Evolutionary conservation across 2,329 filamentous ascomycete species (phyloP), one percentile per base, ranked within the genome.

Genomic region (Colletotrichum melonis): DNA sequence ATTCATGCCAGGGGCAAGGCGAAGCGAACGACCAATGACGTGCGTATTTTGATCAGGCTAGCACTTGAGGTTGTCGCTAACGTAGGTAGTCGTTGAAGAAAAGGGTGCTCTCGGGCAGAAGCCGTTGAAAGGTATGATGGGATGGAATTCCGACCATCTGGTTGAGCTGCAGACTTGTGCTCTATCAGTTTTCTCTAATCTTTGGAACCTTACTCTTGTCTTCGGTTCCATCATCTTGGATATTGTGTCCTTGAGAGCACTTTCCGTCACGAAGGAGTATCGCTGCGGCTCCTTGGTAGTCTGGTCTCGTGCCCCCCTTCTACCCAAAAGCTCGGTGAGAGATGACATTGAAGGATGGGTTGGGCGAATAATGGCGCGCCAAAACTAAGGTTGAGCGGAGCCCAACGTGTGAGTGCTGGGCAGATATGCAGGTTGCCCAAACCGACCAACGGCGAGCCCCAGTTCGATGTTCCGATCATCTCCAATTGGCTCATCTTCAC

Each of bases 361-460:
- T 52, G 60, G 60, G 60, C 70, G 70, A 73, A 70, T 73, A 35
- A 70, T 16, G 55, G 22, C 22, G 65, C n/a, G 46, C 28, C n/a
- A 49, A 55, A 30, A 16, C 54, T 8, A 42, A 52, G 35, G 49
- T 46, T 42, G 52, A 49, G 68, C 72, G 72, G 69, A 67, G 72
- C 63, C 68, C 63, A 68, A 70, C 66, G 67, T 68, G 30, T 60
- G 59, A 46, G 60, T 63, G 74, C 74, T 75, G 74, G 74, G 74
- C 74, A 72, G 26, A 58, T 66, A 73, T 75, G 74, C 74, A 75
- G 74, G 63, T 52, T 72, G 59, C 73, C 58, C 62, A 32, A 58
- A 58, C 16, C 5, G 63, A 56, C 30, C 26, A 58, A 65, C 55
- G 16, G 35, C 55, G 24, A 28, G 67, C 62, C 52, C 63, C 68